Evolutionary conservation across 2,329 filamentous ascomycete species (phyloP).

Genomic region (Colletotrichum sp.): DNA sequence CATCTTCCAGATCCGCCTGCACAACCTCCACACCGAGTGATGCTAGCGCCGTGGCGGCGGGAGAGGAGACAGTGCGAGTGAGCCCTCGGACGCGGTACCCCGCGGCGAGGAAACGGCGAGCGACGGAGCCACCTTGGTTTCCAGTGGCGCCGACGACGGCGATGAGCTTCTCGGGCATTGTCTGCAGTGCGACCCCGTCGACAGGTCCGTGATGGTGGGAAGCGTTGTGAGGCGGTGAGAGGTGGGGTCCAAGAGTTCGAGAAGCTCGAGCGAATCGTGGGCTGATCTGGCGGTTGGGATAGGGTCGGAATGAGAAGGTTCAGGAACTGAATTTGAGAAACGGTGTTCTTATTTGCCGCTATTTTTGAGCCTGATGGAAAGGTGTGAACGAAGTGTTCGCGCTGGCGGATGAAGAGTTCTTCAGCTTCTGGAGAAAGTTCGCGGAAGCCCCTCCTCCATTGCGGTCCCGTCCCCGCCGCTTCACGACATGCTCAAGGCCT

Average conservation of each 20-base stretch:
- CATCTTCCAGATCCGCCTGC: constrained; percentile 47
- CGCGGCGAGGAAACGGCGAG: constrained; percentile 46
- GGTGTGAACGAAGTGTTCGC: neutral
- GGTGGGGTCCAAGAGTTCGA: neutral
- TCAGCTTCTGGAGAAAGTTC: neutral
- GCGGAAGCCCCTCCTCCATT: neutral
- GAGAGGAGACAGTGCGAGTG: constrained; percentile 48
- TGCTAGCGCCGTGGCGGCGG: constrained; percentile 43
- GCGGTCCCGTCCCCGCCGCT: neutral
- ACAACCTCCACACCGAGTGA: constrained; percentile 39
- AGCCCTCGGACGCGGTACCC: constrained; percentile 51
- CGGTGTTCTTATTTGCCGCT: neutral
- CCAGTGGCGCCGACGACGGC: constrained; percentile 54
- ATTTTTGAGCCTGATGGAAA: neutral
- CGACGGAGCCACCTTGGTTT: constrained; percentile 58
- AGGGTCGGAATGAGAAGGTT: neutral
- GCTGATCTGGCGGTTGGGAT: neutral
- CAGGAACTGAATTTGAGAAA: neutral
- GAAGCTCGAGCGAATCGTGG: neutral
- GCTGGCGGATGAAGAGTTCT: neutral
- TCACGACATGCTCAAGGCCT: neutral
- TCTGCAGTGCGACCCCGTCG: neutral
- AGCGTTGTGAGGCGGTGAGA: neutral
- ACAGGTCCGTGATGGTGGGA: neutral
- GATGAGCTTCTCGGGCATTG: constrained; percentile 34